These are phyloP conservation scores for Hylodesmum podocarpum DNA, from an alignment of 306 rosid genomes.

Conservation along the genomic window DNA sequence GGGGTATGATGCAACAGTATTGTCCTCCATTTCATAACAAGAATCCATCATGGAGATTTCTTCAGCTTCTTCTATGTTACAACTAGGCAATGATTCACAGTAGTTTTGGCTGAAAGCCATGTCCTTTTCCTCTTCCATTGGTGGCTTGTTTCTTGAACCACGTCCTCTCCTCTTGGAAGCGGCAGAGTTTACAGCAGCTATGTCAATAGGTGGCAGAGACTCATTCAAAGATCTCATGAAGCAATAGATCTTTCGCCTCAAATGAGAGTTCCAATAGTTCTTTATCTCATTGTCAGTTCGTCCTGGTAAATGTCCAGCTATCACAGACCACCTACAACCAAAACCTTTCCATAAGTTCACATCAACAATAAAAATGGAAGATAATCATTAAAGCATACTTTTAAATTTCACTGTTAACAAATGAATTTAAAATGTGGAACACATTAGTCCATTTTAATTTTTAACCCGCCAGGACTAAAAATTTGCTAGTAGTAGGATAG, in stretches of 20 bases:
- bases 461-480: too few species aligned
- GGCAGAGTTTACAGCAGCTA: constrained; percentile 23
- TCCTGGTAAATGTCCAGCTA: constrained; percentile 78
- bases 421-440: too few species aligned
- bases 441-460: too few species aligned
- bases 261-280: constrained; percentile 88
- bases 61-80: constrained; percentile 6
- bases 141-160: constrained; percentile 24
- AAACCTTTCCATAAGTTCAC: background rate
- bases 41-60: constrained; percentile 22
- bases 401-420: background rate
- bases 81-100: constrained; percentile 10
- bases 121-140: constrained; percentile 19
- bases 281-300: constrained; percentile 85
- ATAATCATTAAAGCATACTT: background rate
- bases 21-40: background rate
- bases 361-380: background rate
- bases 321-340: constrained; percentile 76
- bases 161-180: constrained; percentile 30
- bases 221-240: constrained; percentile 50
- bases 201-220: constrained; percentile 32
- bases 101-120: constrained; percentile 19
- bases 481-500: too few species aligned
- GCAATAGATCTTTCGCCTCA: constrained; percentile 65
- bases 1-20: background rate